Percentiles rank a stretch among this genome's conserved stretches.
These are phyloP conservation scores for Artemisia argyi DNA, from an alignment of 129 eudicot species.

Conservation along the genomic window DNA sequence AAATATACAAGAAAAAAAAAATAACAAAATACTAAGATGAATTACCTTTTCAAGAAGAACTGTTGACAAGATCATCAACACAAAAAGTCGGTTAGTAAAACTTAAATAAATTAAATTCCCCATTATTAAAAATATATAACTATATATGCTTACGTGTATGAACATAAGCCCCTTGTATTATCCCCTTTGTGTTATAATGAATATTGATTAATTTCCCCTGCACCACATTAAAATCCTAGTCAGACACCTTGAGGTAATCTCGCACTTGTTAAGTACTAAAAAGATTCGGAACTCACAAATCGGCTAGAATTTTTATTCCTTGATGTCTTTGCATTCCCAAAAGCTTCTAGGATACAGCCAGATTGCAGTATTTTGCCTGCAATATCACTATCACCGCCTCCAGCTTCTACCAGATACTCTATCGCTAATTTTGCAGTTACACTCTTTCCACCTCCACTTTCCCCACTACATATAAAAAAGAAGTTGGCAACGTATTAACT, in stretches of 20 bases:
- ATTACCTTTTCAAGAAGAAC: constrained; percentile 92
- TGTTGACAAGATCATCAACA: constrained; percentile 40
- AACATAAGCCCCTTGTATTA: constrained; percentile 72
- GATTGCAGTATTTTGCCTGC: constrained; percentile 63
- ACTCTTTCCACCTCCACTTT: constrained; percentile 97
- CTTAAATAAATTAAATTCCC: constrained; percentile 3
- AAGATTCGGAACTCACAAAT: constrained; percentile 56
- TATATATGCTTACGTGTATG: constrained; percentile 72
- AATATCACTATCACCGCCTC: constrained; percentile 64
- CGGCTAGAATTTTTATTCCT: constrained; percentile 91
- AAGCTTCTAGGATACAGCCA: constrained; percentile 76
- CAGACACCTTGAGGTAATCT: background rate
- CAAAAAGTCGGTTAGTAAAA: constrained; percentile 25
- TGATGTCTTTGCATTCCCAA: constrained; percentile 95
- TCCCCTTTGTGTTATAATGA: constrained; percentile 65
- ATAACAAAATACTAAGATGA: background rate
- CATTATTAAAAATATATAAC: constrained; percentile 6
- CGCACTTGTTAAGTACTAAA: background rate
- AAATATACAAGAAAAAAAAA: background rate
- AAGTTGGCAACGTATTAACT: background rate
- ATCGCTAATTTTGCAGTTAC: constrained; percentile 87
- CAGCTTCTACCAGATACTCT: constrained; percentile 72
- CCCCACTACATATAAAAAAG: constrained; percentile 57
- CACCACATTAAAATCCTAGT: constrained; percentile 26
- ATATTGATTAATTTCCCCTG: constrained; percentile 93